Percentiles rank a stretch among this genome's conserved stretches.
Evolutionary conservation across 345 rosid species (phyloP).

Genomic region (Arabidopsis arenosa): DNA sequence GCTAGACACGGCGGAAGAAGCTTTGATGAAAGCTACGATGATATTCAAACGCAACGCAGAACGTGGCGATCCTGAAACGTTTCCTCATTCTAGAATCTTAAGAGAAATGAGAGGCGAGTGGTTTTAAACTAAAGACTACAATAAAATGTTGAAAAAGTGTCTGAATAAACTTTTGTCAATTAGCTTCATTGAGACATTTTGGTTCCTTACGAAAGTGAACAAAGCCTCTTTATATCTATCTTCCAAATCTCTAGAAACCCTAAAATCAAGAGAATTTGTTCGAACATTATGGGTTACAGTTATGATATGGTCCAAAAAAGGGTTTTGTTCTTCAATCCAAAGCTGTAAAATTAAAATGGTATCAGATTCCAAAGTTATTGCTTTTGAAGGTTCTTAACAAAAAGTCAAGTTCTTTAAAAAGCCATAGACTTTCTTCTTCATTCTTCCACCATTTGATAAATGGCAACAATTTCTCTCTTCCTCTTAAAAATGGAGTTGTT

Average conservation of each 20-base stretch:
- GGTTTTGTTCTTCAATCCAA: constrained; percentile 34
- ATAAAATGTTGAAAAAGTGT: background rate
- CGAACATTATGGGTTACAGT: constrained; percentile 38
- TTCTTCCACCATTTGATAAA: background rate
- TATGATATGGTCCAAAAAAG: constrained; percentile 38
- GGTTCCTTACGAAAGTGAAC: background rate
- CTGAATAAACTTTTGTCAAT: background rate
- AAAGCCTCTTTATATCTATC: background rate
- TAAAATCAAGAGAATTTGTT: constrained; percentile 29
- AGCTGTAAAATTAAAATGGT: constrained; percentile 33
- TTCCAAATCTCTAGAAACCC: background rate
- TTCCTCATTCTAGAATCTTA: constrained; percentile 66
- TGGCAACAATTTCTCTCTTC: background rate
- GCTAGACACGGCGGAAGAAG: constrained; percentile 81
- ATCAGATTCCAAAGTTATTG: constrained; percentile 42
- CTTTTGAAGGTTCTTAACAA: constrained; percentile 33
- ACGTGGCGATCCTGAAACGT: constrained; percentile 79
- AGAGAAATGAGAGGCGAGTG: constrained; percentile 71
- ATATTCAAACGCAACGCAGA: constrained; percentile 65
- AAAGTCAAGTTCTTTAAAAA: constrained; percentile 40
- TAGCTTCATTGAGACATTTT: background rate
- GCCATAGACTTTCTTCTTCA: background rate
- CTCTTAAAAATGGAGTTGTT: constrained; percentile 18
- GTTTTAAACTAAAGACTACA: constrained; percentile 41
- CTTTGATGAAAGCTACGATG: constrained; percentile 59